Conservation (phyloP, 352 stramenopile species). For the Phytopythium aichiense region DNA sequence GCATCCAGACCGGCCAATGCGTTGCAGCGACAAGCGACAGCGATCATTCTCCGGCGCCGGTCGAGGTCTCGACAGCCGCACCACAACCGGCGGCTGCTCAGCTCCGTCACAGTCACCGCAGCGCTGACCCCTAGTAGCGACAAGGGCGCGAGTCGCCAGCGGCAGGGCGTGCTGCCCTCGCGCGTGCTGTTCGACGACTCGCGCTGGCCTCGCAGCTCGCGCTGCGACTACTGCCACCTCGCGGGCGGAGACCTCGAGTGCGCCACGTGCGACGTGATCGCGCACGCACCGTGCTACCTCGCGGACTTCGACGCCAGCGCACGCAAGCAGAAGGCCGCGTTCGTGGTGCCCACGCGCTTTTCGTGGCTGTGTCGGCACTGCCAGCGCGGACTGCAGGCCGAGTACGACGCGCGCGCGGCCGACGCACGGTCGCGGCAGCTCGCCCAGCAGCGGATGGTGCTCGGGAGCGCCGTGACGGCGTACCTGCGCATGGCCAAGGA, state of each 20-base stretch:
- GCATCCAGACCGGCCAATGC: background rate
- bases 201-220: slow-evolving; percentile 27
- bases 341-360: slow-evolving; percentile 49
- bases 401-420: slow-evolving; percentile 57
- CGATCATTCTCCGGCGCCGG: slow-evolving; percentile 13
- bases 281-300: slow-evolving; percentile 55
- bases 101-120: background rate
- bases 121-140: slow-evolving; percentile 1
- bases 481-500: slow-evolving; percentile 72
- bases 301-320: slow-evolving; percentile 24
- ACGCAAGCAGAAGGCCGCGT: slow-evolving; percentile 46
- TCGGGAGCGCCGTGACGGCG: slow-evolving; percentile 44
- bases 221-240: slow-evolving; percentile 64
- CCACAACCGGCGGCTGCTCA: background rate
- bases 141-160: background rate
- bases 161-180: slow-evolving; percentile 24
- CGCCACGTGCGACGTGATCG: slow-evolving; percentile 59
- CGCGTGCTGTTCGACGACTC: slow-evolving; percentile 50
- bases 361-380: slow-evolving; percentile 60
- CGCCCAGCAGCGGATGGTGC: slow-evolving; percentile 40
- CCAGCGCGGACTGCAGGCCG: slow-evolving; percentile 35
- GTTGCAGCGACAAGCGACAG: slow-evolving; percentile 15
- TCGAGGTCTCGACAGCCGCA: background rate
- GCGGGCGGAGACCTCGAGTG: slow-evolving; percentile 62
- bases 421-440: slow-evolving; percentile 31